Percentiles rank a stretch among this genome's conserved stretches.
Conservation (phyloP, 176 grass and related monocot genomes). For the Avena eriantha region DNA sequence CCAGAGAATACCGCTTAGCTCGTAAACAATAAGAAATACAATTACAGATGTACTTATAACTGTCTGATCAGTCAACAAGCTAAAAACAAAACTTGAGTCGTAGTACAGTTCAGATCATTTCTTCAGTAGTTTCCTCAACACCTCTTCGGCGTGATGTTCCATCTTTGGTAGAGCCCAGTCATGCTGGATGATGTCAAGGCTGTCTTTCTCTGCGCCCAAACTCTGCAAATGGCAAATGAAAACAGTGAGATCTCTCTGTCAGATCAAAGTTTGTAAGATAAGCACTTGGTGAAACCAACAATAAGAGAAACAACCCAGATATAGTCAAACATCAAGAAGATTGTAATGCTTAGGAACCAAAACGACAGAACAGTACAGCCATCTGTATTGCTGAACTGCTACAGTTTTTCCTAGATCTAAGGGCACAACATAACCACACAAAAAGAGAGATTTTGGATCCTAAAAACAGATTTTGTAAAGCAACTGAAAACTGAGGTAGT, state of each 20-base stretch:
- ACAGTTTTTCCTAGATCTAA: neutral
- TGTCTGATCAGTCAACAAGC: constrained; percentile 38
- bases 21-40: constrained; percentile 40
- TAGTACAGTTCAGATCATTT: constrained; percentile 43
- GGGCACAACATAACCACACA: neutral
- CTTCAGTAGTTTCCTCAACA: constrained; percentile 76
- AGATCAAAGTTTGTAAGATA: neutral
- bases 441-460: constrained; percentile 21
- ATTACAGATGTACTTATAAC: constrained; percentile 23
- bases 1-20: constrained; percentile 7
- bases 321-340: neutral
- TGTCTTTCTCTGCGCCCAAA: constrained; percentile 92
- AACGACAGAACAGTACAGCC: neutral
- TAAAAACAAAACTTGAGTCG: constrained; percentile 43
- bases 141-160: constrained; percentile 74
- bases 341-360: neutral
- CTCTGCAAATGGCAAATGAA: constrained; percentile 55
- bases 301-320: neutral
- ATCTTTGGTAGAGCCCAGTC: constrained; percentile 91
- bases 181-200: constrained; percentile 94
- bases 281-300: neutral
- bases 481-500: neutral
- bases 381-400: neutral
- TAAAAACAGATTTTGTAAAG: constrained; percentile 10
- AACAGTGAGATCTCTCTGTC: constrained; percentile 5